Evolutionary conservation across 345 rosid species (phyloP), one percentile per base, ranked within the genome.

Genomic region (Linum usitatissimum): DNA sequence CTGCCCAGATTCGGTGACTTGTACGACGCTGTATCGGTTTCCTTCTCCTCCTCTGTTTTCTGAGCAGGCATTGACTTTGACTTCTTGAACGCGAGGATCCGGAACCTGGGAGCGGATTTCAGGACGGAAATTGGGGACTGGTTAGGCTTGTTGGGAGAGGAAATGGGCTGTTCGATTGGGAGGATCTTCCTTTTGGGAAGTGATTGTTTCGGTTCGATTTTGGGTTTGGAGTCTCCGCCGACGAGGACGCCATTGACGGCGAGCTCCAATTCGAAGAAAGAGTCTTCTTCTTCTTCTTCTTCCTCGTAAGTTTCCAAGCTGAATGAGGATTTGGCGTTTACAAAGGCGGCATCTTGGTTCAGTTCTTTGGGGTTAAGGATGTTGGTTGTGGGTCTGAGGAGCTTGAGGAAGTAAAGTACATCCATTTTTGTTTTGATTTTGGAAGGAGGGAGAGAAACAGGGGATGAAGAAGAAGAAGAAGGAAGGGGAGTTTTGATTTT

Each of bases 211-310:
- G 23, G 55, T 19, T 68, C 64, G 17, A 21, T 55, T 62, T 61
- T 68, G 5, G 38, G 38, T 34, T 4, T 7, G 38, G 38, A 34
- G 77, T 18, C 64, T 67, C 1, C 14, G 66, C 18, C 23, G 28
- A 23, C 28, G 28, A 23, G 28, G 28, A 23, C 28, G 62, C 40
- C 30, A 28, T 39, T 66, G 40, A 60, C 64, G 71, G 92, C 70
- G 58, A 92, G 83, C 77, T 92, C 87, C 66, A 92, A 68, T 64
- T 92, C 98, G 69, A 89, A 82, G 79, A 87, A 89, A 0, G 96
- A 89, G 64, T 92, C 98, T 3, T 92, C 98, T 55, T 75, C 98
- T 58, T 86, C 92, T 0, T 72, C 81, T 55, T 75, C 98, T 60
- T 86, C 92, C 0, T 70, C 81, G 53, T 73, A 59, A 6, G 72